Conservation (phyloP, 1,139 yeast species). For the Zygosaccharomyces pseudobailii region DNA sequence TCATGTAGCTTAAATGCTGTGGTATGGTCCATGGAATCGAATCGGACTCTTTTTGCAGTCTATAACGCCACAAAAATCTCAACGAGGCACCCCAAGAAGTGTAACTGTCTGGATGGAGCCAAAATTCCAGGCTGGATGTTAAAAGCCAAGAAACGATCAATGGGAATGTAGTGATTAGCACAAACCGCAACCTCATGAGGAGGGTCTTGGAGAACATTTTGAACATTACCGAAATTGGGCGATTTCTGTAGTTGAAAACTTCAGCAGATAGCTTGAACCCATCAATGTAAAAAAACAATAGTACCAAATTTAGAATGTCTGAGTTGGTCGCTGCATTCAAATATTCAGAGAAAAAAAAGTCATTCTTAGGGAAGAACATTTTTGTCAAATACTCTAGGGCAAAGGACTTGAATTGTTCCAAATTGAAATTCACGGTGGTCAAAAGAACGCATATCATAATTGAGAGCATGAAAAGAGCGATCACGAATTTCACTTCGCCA, state of each 20-base stretch:
- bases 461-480: slow-evolving; percentile 3
- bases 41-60: slow-evolving; percentile 11
- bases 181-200: slow-evolving; percentile 6
- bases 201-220: slow-evolving; percentile 4
- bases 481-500: slow-evolving; percentile 9
- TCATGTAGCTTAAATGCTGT: slow-evolving; percentile 16
- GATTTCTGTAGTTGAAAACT: slow-evolving; percentile 8
- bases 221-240: slow-evolving; percentile 8
- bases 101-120: slow-evolving; percentile 8
- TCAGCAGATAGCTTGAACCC: slow-evolving; percentile 5
- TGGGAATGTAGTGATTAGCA: slow-evolving; percentile 12
- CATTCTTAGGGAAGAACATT: slow-evolving; percentile 6
- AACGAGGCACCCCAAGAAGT: slow-evolving; percentile 10
- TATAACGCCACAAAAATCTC: slow-evolving; percentile 14
- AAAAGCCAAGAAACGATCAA: slow-evolving; percentile 13
- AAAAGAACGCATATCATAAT: slow-evolving; percentile 2
- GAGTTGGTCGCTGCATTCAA: slow-evolving; percentile 1
- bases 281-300: slow-evolving; percentile 5
- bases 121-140: slow-evolving; percentile 10
- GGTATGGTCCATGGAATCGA: slow-evolving; percentile 17
- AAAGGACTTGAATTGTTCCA: slow-evolving; percentile 7
- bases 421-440: slow-evolving; percentile 7
- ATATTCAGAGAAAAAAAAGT: slow-evolving; percentile 3
- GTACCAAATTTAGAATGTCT: slow-evolving; percentile 3
- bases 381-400: slow-evolving; percentile 7